These are phyloP conservation scores for Linderniella brevidens DNA, from an alignment of 257 asterid genomes.

Conservation along the genomic window DNA sequence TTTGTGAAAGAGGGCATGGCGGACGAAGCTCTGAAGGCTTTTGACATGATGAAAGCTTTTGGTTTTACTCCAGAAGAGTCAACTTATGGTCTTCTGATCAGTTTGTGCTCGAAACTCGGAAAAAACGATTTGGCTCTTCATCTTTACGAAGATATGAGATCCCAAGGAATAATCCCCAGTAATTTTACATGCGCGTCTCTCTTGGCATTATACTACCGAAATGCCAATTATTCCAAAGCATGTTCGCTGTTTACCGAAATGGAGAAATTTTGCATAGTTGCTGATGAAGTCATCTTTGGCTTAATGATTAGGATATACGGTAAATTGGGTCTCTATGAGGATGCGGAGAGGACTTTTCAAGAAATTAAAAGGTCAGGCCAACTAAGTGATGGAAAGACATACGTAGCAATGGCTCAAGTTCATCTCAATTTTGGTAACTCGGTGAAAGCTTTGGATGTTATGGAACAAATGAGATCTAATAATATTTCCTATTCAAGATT, in stretches of 20 bases:
- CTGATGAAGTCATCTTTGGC: conserved; percentile 87
- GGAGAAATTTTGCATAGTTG: conserved; percentile 45
- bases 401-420: conserved; percentile 85
- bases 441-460: conserved; percentile 53
- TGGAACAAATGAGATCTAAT: conserved; percentile 56
- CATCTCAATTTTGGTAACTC: conserved; percentile 51
- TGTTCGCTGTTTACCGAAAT: conserved; percentile 78
- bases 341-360: conserved; percentile 59
- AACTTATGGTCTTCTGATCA: conserved; percentile 77
- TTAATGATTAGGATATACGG: conserved; percentile 90
- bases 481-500: conserved; percentile 46
- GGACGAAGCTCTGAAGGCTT: conserved; percentile 49
- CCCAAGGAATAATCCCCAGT: conserved; percentile 55
- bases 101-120: conserved; percentile 36
- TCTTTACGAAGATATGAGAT: conserved; percentile 83
- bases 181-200: conserved; percentile 92
- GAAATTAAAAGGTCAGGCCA: conserved; percentile 48
- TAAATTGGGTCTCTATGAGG: conserved; percentile 82
- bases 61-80: conserved; percentile 86
- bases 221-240: conserved; percentile 68
- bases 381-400: conserved; percentile 57
- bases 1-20: conserved; percentile 50
- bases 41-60: conserved; percentile 51
- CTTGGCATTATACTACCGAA: conserved; percentile 53
- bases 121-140: conserved; percentile 30